Evolutionary conservation across 202 grass and related monocot genomes (phyloP).

Genomic region (Panicum virgatum): DNA sequence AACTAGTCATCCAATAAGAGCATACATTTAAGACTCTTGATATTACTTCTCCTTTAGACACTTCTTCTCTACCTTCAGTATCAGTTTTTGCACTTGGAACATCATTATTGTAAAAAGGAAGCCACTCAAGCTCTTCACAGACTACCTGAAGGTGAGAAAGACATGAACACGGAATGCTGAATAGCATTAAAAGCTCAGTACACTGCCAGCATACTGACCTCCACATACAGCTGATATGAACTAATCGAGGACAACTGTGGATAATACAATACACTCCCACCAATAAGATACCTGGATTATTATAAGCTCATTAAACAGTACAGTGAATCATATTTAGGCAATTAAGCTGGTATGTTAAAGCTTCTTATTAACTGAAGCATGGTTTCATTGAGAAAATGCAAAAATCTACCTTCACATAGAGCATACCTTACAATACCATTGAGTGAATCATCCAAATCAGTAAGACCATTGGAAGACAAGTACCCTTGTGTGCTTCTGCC

Average conservation of each 20-base stretch:
- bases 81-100: conserved; percentile 50
- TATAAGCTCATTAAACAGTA: conserved; percentile 12
- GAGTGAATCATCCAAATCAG: conserved; percentile 69
- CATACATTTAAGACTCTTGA: conserved; percentile 75
- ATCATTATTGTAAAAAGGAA: conserved; percentile 78
- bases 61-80: conserved; percentile 59
- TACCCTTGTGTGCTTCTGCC: conserved; percentile 90
- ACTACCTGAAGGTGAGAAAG: conserved; percentile 65
- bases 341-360: conserved; percentile 16
- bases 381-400: conserved; percentile 22
- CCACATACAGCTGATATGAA: conserved; percentile 97
- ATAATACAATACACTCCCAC: conserved; percentile 97
- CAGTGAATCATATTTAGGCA: not conserved
- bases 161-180: conserved; percentile 27
- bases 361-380: conserved; percentile 41
- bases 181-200: conserved; percentile 33
- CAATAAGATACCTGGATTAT: conserved; percentile 91
- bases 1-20: conserved; percentile 91
- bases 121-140: conserved; percentile 97
- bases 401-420: conserved; percentile 18
- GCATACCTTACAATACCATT: conserved; percentile 83
- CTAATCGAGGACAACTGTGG: conserved; percentile 96
- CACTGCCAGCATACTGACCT: conserved; percentile 64
- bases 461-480: conserved; percentile 74
- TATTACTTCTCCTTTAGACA: conserved; percentile 61